These are phyloP conservation scores for Simmondsia chinensis DNA, from an alignment of 148 eudicot genomes.

Conservation along the genomic window DNA sequence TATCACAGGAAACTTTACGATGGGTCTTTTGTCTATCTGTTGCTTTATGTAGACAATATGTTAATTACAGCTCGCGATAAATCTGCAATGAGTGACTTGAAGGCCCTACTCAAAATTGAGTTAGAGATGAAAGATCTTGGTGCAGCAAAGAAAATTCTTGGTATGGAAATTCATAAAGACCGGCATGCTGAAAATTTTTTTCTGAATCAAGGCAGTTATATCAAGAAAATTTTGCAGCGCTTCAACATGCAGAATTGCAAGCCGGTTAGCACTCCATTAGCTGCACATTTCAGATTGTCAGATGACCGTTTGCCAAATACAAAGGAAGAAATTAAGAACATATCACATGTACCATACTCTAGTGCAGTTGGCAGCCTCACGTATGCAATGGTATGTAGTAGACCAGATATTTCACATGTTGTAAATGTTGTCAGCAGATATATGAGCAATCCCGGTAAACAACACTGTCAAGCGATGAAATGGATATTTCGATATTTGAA, in stretches of 20 bases:
- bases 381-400: background rate
- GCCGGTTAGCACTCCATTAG: background rate
- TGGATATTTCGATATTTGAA: background rate
- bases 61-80: background rate
- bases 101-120: background rate
- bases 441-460: background rate
- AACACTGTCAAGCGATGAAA: background rate
- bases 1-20: background rate
- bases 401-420: too few relatives aligned
- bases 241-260: background rate
- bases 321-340: background rate
- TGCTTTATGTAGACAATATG: conserved; percentile 1
- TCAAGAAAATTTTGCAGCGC: background rate
- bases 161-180: background rate
- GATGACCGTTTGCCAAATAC: background rate
- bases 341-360: background rate
- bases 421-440: conserved; percentile 4
- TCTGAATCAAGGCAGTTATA: background rate
- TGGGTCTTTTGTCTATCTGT: conserved; percentile 4
- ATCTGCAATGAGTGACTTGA: background rate
- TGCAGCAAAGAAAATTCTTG: background rate
- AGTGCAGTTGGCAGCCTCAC: background rate
- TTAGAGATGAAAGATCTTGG: background rate
- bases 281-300: conserved; percentile 1
- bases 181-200: background rate